Evolutionary conservation across 148 eudicot species (phyloP), one percentile per base, ranked within the genome.

Genomic region (Rheum nobile): DNA sequence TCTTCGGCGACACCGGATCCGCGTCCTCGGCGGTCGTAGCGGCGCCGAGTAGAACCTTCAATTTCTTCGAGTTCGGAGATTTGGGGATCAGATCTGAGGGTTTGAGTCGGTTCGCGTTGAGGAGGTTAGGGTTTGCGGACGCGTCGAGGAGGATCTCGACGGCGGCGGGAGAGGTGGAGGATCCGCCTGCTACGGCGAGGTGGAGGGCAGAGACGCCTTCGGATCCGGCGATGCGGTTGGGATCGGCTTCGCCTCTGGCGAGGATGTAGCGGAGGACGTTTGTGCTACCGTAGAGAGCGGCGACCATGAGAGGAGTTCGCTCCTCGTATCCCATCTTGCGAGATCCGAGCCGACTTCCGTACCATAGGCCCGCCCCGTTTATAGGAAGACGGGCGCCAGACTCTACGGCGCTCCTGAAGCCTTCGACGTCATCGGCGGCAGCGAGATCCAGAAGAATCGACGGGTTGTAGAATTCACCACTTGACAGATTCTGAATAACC

Each of bases 1-100:
- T 67, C 26, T 67, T 38, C 41, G 71, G 71, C 26, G 71, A 67
- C 12, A 38, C 39, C 39, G 71, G 71, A 6, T 67, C 71, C 10
- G 71, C 6, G 8, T 67, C 71, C 39, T 29, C 38, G 37, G 67
- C 28, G 67, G 10, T 1, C n/a, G 34, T 59, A 13, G 59, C 28
- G 65, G 14, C n/a, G 71, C 43, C 43, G 43, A 67, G 24, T 0
- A 67, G 41, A 10, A 35, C 7, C 71, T 21, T 34, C 24, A 67
- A 21, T 67, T 67, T 67, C 43, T 38, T 67, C 1, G 71, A 32
- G 9, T 0, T 10, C 4, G 24, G 71, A 21, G 71, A 67, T 67
- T 67, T 67, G 71, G 71, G 71, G 71, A 35, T 17, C 21, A 67
- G 71, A 35, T 67, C 71, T 16, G 71, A 32, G 42, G 71, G 71